Evolutionary conservation across 192 early-diverging fungal species (phyloP).

Genomic region (Fimicolochytrium jonesii): DNA sequence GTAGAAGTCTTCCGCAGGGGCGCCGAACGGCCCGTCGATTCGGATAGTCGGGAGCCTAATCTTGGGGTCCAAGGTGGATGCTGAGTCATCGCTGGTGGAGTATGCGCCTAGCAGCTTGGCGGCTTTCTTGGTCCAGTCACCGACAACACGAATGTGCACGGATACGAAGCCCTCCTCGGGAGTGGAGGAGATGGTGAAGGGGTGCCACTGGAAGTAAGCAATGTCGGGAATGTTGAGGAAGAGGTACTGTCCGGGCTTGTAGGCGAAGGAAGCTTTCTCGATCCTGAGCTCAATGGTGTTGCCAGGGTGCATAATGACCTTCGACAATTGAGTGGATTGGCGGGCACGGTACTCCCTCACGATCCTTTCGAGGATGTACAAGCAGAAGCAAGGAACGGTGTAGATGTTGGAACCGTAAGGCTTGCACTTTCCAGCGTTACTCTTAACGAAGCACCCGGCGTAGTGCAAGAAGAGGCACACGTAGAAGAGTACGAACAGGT

Average conservation of each 20-base stretch:
- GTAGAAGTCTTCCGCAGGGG: slow-evolving; percentile 65
- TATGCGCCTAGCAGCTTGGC: slow-evolving; percentile 66
- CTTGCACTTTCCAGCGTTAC: slow-evolving; percentile 37
- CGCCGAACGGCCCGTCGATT: slow-evolving; percentile 81
- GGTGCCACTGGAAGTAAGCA: slow-evolving; percentile 68
- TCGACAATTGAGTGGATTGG: slow-evolving; percentile 53
- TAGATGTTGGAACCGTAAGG: slow-evolving; percentile 25
- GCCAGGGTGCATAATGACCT: slow-evolving; percentile 73
- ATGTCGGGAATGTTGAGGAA: slow-evolving; percentile 72
- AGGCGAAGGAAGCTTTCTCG: slow-evolving; percentile 48
- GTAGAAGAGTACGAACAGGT: slow-evolving; percentile 67
- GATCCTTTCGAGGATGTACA: slow-evolving; percentile 64
- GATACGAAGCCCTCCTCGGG: slow-evolving; percentile 76
- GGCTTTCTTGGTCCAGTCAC: slow-evolving; percentile 66
- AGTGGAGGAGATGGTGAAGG: slow-evolving; percentile 78
- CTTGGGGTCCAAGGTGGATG: not conserved
- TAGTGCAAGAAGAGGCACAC: slow-evolving; percentile 64
- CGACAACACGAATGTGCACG: slow-evolving; percentile 72
- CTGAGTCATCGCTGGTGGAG: not conserved
- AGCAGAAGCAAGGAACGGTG: slow-evolving; percentile 36
- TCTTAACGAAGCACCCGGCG: slow-evolving; percentile 33
- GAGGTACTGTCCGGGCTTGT: slow-evolving; percentile 71
- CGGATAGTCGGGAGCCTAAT: slow-evolving; percentile 25
- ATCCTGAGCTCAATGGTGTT: slow-evolving; percentile 65
- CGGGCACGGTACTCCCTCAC: slow-evolving; percentile 58